A percentile compares a stretch with the other conserved stretches of the same genome.
Conservation (phyloP, 805 yeast species). For the Ogataea henricii region DNA sequence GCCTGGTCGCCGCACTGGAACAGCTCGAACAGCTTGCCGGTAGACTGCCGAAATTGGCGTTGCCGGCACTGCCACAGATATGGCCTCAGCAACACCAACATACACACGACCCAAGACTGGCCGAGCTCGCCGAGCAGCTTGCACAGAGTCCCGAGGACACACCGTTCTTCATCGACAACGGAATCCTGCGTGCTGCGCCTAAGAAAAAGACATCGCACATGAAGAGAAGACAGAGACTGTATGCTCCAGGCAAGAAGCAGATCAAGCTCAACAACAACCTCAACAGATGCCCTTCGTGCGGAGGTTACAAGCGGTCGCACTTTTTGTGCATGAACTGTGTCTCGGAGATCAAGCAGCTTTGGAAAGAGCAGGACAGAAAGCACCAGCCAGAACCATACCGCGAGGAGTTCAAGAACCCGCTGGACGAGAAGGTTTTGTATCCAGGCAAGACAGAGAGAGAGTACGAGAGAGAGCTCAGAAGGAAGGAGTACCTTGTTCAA, state of each 20-base stretch:
- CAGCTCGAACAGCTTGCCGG: conserved; percentile 4
- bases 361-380: conserved; percentile 47
- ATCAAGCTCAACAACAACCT: conserved; percentile 72
- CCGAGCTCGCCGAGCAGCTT: conserved; percentile 32
- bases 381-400: conserved; percentile 34
- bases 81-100: conserved; percentile 1
- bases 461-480: conserved; percentile 48
- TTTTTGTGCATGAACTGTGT: conserved; percentile 93
- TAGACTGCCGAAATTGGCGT: conserved; percentile 2
- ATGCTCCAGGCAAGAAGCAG: conserved; percentile 83
- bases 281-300: conserved; percentile 94
- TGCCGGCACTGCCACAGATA: conserved; percentile 9
- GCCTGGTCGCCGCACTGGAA: conserved; percentile 8
- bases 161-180: conserved; percentile 57
- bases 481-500: conserved; percentile 55
- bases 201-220: conserved; percentile 89
- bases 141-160: conserved; percentile 37
- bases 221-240: conserved; percentile 80
- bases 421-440: conserved; percentile 66
- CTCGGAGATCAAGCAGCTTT: conserved; percentile 70
- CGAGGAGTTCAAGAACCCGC: conserved; percentile 51
- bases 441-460: conserved; percentile 65
- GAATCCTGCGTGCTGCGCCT: conserved; percentile 86
- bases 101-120: background rate
- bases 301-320: conserved; percentile 86